Percentiles rank a stretch among this genome's conserved stretches.
Evolutionary conservation across 164 flowering plant genomes (phyloP).

Genomic region (Stephania cephalantha): DNA sequence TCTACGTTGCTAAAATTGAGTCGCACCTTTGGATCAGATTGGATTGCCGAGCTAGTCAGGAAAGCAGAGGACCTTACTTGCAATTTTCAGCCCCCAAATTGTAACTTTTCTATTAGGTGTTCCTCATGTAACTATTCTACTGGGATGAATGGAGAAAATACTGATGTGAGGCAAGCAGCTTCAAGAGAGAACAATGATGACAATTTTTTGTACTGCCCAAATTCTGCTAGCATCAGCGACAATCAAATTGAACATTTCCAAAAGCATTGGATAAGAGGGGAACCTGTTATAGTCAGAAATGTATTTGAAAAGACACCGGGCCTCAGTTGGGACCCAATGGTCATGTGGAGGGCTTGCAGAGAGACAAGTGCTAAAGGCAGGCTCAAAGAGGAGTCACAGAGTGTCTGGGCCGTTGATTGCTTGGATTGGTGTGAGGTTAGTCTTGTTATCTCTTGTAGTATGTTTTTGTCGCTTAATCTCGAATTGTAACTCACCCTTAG

Average conservation of each 20-base stretch:
- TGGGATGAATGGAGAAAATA: constrained; percentile 9
- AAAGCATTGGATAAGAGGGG: constrained; percentile 69
- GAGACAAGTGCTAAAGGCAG: constrained; percentile 33
- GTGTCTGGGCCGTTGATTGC: constrained; percentile 73
- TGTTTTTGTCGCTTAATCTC: neutral
- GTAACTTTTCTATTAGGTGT: constrained; percentile 34
- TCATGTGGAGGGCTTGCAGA: constrained; percentile 72
- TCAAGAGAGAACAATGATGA: constrained; percentile 42
- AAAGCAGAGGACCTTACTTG: constrained; percentile 41
- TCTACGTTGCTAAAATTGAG: constrained; percentile 33
- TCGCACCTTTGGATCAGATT: constrained; percentile 43
- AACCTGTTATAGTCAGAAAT: constrained; percentile 73
- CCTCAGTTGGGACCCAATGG: constrained; percentile 93
- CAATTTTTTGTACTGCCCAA: constrained; percentile 63
- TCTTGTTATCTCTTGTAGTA: neutral
- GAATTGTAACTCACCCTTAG: neutral
- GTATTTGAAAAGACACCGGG: constrained; percentile 50
- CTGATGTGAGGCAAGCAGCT: constrained; percentile 51
- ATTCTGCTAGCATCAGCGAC: constrained; percentile 31
- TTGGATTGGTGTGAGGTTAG: constrained; percentile 83
- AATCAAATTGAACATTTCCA: constrained; percentile 63
- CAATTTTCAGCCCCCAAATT: constrained; percentile 22
- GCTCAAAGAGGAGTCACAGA: constrained; percentile 33
- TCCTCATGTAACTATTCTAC: constrained; percentile 27
- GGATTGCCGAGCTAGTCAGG: constrained; percentile 38